phyloP scores from a whole-genome alignment of 495 filamentous ascomycete species.

The Lasiosphaeriaceae sp. region DNA sequence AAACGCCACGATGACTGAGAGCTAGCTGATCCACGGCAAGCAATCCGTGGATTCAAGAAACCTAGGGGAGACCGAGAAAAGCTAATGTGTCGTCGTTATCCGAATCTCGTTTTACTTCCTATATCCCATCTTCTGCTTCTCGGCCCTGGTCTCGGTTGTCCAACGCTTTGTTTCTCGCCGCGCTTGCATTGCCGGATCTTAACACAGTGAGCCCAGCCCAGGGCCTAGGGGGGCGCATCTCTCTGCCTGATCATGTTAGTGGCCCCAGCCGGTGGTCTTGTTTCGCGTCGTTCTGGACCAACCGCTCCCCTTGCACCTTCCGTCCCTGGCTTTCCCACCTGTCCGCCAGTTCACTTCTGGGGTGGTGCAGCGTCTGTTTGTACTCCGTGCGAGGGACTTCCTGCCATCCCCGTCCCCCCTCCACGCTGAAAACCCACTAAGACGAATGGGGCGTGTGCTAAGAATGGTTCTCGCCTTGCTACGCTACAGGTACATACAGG shows the following conservation, averaged over 20 bases:
- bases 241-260: neutral
- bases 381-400: neutral
- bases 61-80: too few species aligned
- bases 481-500: neutral
- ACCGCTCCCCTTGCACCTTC: conserved; percentile 2
- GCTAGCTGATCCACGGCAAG: neutral
- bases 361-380: neutral
- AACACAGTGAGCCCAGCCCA: too few species aligned
- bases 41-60: neutral
- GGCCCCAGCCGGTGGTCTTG: neutral
- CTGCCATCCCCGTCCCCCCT: neutral
- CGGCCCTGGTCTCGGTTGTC: too few species aligned
- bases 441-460: conserved; percentile 1
- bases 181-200: too few species aligned
- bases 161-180: too few species aligned
- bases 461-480: neutral
- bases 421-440: neutral
- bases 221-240: too few species aligned
- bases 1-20: neutral
- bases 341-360: neutral
- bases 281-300: neutral
- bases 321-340: neutral
- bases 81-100: too few species aligned
- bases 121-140: too few species aligned
- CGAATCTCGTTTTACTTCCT: too few species aligned